Evolutionary conservation across 768 basidiomycete genomes (phyloP).

Genomic region (Collybia mongolica): DNA sequence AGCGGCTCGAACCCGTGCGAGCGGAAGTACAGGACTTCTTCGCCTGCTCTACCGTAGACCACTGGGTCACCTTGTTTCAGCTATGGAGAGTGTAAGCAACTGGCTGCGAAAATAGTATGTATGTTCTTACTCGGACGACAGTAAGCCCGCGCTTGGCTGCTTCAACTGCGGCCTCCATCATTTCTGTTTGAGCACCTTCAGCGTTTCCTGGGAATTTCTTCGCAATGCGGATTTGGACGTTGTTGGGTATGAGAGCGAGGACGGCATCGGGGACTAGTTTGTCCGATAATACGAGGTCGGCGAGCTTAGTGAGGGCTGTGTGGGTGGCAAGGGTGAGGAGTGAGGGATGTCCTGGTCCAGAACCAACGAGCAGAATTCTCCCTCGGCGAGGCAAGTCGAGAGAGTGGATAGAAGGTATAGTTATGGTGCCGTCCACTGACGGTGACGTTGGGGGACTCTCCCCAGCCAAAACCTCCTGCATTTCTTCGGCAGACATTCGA

Average conservation of each 20-base stretch:
- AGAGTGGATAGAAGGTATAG: conserved; percentile 29
- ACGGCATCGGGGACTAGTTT: conserved; percentile 93
- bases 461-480: conserved; percentile 60
- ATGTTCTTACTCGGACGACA: conserved; percentile 74
- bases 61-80: conserved; percentile 98
- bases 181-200: conserved; percentile 90
- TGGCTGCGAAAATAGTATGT: conserved; percentile 3
- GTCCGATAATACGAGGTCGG: conserved; percentile 90
- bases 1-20: conserved; percentile 79
- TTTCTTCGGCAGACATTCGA: conserved; percentile 61
- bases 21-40: conserved; percentile 93
- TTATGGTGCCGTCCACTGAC: conserved; percentile 5
- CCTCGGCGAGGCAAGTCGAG: conserved; percentile 44
- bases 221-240: conserved; percentile 80
- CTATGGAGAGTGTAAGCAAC: conserved; percentile 30
- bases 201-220: conserved; percentile 98
- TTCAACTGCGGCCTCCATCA: conserved; percentile 90
- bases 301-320: conserved; percentile 70
- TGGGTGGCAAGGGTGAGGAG: conserved; percentile 89
- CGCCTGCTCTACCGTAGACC: conserved; percentile 91
- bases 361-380: conserved; percentile 87
- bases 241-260: conserved; percentile 76
- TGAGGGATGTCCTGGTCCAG: conserved; percentile 93
- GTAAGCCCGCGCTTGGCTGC: conserved; percentile 77
- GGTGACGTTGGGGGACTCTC: conserved; percentile 17